Conservation (phyloP, 495 filamentous ascomycete species). For the Trichocladium uniseriatum region DNA sequence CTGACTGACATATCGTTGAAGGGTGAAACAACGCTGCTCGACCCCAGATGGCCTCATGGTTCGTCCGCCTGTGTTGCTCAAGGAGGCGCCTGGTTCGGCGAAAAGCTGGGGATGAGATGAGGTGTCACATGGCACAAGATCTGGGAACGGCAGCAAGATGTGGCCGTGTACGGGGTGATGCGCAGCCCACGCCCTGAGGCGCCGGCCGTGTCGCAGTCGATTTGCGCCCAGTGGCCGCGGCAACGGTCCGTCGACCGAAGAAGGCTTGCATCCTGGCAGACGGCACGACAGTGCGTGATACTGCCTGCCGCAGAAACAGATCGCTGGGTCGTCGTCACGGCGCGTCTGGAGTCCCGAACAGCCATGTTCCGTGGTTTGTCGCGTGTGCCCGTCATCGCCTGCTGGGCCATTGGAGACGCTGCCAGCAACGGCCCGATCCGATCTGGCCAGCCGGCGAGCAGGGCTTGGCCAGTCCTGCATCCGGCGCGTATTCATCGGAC, state of each 20-base stretch:
- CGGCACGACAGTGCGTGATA: conserved; percentile 16
- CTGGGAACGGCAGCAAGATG: conserved; percentile 23
- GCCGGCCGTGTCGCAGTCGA: conserved; percentile 19
- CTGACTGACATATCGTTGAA: conserved; percentile 14
- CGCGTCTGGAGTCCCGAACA: not conserved
- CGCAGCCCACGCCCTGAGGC: conserved; percentile 19
- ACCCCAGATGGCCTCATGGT: conserved; percentile 21
- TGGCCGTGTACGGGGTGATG: conserved; percentile 20
- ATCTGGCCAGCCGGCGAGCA: conserved; percentile 5
- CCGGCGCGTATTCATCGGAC: not conserved
- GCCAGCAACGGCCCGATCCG: conserved; percentile 21
- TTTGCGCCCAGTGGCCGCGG: conserved; percentile 10
- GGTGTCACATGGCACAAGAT: conserved; percentile 35
- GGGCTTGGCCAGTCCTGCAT: not conserved
- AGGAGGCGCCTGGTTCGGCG: conserved; percentile 13
- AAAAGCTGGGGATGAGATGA: conserved; percentile 22
- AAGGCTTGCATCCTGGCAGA: conserved; percentile 13
- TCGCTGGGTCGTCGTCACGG: not conserved
- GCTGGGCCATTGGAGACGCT: conserved; percentile 4
- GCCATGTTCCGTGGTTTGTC: not conserved
- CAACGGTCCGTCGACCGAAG: conserved; percentile 15
- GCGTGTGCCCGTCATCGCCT: not conserved
- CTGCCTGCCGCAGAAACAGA: conserved; percentile 8
- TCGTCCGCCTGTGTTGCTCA: conserved; percentile 18
- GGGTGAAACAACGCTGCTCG: conserved; percentile 22